A percentile compares a stretch with the other conserved stretches of the same genome.
These are phyloP conservation scores for Coniophora puteana DNA, from an alignment of 1,284 basidiomycete species.

Conservation along the genomic window DNA sequence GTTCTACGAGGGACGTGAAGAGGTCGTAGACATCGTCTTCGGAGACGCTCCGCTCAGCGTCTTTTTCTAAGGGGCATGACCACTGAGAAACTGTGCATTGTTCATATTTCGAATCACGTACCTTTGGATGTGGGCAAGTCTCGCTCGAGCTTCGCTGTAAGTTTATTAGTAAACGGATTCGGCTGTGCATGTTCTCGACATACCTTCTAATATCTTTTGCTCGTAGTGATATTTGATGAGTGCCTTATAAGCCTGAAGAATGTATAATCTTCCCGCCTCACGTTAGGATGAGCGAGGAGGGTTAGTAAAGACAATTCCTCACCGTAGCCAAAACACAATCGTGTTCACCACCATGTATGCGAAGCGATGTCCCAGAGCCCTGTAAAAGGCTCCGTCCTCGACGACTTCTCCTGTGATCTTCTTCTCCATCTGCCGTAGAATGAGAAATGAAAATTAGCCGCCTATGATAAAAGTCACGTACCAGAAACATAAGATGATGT, in stretches of 20 bases:
- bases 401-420: conserved; percentile 6
- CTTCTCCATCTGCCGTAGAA: conserved; percentile 17
- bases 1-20: conserved; percentile 8
- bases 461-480: conserved; percentile 9
- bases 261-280: conserved; percentile 4
- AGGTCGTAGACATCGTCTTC: conserved; percentile 3
- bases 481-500: conserved; percentile 16
- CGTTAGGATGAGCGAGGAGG: conserved; percentile 5
- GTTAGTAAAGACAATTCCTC: not conserved
- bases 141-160: conserved; percentile 12
- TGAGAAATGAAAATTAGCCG: not conserved
- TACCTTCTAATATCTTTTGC: conserved; percentile 18
- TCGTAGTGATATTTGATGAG: conserved; percentile 20
- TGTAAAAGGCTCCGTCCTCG: conserved; percentile 9
- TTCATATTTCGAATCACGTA: conserved; percentile 2
- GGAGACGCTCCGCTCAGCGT: not conserved
- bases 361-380: conserved; percentile 9
- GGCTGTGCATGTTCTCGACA: not conserved
- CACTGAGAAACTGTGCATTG: not conserved
- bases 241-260: conserved; percentile 4
- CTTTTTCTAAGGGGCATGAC: conserved; percentile 3
- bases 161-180: not conserved
- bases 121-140: conserved; percentile 23
- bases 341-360: conserved; percentile 14
- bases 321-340: conserved; percentile 5